phyloP scores from a whole-genome alignment of 2,329 filamentous ascomycete genomes.

The Trichoderma pleuroti region DNA sequence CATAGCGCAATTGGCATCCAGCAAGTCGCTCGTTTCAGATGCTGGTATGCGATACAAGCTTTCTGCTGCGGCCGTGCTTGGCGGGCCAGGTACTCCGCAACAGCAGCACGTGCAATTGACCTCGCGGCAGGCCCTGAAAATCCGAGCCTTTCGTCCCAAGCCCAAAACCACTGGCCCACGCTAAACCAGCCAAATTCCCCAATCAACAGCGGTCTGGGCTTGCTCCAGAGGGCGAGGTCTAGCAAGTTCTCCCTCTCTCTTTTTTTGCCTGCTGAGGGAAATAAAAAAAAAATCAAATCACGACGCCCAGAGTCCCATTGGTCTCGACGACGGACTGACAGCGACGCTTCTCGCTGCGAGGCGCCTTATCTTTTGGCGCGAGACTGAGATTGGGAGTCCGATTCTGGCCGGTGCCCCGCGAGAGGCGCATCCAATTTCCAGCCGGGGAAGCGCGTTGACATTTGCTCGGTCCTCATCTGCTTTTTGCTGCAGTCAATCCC shows the following conservation, averaged over 20 bases:
- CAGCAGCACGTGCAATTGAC: not conserved
- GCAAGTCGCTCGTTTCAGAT: not conserved
- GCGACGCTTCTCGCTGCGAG: slow-evolving; percentile 12
- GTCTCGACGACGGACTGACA: not conserved
- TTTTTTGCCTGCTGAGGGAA: not conserved
- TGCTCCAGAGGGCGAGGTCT: slow-evolving; percentile 4
- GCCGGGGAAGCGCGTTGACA: not conserved
- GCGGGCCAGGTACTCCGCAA: not conserved
- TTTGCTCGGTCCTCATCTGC: not conserved
- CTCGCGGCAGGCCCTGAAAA: not conserved
- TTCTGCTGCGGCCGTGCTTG: not conserved
- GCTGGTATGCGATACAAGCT: not conserved
- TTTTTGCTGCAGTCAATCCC: not conserved
- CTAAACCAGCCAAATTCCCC: slow-evolving; percentile 12
- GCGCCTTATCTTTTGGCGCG: slow-evolving; percentile 6
- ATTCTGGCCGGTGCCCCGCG: slow-evolving; percentile 14
- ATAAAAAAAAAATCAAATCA: not conserved
- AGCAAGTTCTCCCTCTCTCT: slow-evolving; percentile 4
- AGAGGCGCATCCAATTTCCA: slow-evolving; percentile 4
- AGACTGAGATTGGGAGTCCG: slow-evolving; percentile 10
- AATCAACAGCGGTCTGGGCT: slow-evolving; percentile 16
- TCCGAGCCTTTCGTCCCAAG: not conserved
- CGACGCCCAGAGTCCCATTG: not conserved
- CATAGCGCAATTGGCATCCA: not conserved
- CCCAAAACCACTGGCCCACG: not conserved